Percentiles rank a stretch among this genome's conserved stretches.
Conservation (phyloP, 1,139 yeast species). For the Debaryomyces subglobosus region DNA sequence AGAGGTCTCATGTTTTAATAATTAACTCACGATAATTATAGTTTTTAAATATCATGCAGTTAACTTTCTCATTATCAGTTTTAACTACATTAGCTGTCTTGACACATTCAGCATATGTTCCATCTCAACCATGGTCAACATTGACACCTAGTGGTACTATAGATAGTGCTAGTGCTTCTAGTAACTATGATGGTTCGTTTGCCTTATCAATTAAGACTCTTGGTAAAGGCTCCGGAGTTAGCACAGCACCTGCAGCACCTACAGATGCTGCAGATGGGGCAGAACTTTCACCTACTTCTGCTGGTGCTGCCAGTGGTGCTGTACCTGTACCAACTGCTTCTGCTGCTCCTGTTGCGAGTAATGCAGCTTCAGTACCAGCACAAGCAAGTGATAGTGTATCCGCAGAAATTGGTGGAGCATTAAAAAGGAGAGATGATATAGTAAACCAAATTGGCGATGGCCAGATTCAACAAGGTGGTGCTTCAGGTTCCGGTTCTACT, state of each 20-base stretch:
- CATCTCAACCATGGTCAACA: conserved; percentile 34
- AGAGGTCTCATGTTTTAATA: background rate
- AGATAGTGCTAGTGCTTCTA: conserved; percentile 24
- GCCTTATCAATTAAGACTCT: conserved; percentile 29
- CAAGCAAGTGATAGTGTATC: conserved; percentile 25
- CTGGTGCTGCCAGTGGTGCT: conserved; percentile 27
- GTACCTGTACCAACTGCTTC: conserved; percentile 14
- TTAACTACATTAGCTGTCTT: conserved; percentile 41
- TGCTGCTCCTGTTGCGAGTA: conserved; percentile 22
- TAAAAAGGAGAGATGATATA: conserved; percentile 7
- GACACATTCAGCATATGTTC: conserved; percentile 64
- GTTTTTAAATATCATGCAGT: conserved; percentile 4
- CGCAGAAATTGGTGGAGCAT: conserved; percentile 52
- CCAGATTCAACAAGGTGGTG: conserved; percentile 32
- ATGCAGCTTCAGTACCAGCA: conserved; percentile 19
- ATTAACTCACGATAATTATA: background rate
- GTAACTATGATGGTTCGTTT: conserved; percentile 27
- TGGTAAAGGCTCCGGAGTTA: conserved; percentile 12
- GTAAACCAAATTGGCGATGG: conserved; percentile 45
- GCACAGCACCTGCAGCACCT: conserved; percentile 9
- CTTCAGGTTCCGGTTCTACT: conserved; percentile 10
- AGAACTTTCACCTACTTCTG: conserved; percentile 10
- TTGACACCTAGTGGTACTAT: conserved; percentile 29
- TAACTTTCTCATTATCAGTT: conserved; percentile 6
- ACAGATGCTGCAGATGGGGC: conserved; percentile 14